A percentile compares a stretch with the other conserved stretches of the same genome.
Conservation (phyloP, 192 early-diverging fungal genomes). For the Mortierella claussenii region DNA sequence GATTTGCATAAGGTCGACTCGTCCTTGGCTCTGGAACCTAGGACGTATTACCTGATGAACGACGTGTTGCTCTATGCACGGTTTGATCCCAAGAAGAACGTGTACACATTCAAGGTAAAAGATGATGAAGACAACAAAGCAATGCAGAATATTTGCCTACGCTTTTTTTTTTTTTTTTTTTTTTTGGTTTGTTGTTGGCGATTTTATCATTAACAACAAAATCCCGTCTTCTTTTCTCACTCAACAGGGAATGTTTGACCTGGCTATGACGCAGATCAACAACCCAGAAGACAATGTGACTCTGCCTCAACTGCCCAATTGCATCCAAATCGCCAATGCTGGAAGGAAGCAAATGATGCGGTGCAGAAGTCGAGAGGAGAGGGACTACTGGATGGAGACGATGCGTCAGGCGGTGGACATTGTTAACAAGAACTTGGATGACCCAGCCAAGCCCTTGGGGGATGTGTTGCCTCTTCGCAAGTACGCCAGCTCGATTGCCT, state of each 20-base stretch:
- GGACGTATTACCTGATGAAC: constrained; percentile 47
- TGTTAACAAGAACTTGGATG: constrained; percentile 9
- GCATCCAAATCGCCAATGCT: constrained; percentile 38
- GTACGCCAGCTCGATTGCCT: constrained; percentile 28
- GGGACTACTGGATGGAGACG: constrained; percentile 46
- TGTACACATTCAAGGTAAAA: constrained; percentile 42
- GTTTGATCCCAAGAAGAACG: constrained; percentile 51
- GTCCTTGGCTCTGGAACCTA: constrained; percentile 27
- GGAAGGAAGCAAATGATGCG: constrained; percentile 52
- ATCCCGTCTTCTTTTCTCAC: background rate
- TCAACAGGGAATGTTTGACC: constrained; percentile 50
- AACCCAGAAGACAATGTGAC: constrained; percentile 47
- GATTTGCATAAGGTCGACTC: constrained; percentile 50
- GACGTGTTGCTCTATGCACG: constrained; percentile 45
- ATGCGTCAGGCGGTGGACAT: constrained; percentile 41
- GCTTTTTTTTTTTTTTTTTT: no score
- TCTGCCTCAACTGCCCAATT: constrained; percentile 44
- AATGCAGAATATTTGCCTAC: no score
- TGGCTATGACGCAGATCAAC: constrained; percentile 39
- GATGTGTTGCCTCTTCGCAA: constrained; percentile 23
- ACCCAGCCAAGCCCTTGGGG: background rate
- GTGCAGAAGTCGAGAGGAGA: constrained; percentile 48
- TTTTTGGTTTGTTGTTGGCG: no score
- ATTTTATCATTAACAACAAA: no score
- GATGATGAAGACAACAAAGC: background rate